A percentile compares a stretch with the other conserved stretches of the same genome.
These are phyloP conservation scores for Scedosporium dehoogii DNA, from an alignment of 2,329 filamentous ascomycete genomes.

Conservation along the genomic window DNA sequence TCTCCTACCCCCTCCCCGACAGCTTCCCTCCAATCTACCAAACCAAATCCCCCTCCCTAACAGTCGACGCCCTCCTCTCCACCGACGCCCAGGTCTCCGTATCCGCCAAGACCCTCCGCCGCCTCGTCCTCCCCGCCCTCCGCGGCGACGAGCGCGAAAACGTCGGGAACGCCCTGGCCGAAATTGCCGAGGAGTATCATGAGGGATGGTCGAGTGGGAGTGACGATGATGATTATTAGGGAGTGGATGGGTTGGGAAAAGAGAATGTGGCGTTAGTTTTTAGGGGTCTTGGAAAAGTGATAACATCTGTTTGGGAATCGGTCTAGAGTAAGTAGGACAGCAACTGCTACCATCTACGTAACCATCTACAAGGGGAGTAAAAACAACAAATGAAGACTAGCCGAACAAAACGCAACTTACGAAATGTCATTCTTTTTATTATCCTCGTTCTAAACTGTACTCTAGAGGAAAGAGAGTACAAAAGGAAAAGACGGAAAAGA, in stretches of 20 bases:
- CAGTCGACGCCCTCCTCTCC: constrained; percentile 52
- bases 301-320: neutral
- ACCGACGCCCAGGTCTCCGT: constrained; percentile 66
- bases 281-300: neutral
- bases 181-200: constrained; percentile 79
- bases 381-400: neutral
- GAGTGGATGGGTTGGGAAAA: neutral
- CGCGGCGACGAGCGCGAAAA: constrained; percentile 71
- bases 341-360: too few relatives aligned
- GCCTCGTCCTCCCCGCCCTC: constrained; percentile 52
- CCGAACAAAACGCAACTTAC: neutral
- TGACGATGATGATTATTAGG: constrained; percentile 51
- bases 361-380: neutral
- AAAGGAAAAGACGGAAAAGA: neutral
- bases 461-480: neutral
- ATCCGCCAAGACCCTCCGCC: constrained; percentile 56
- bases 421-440: neutral
- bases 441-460: neutral
- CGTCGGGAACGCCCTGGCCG: constrained; percentile 70
- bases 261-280: neutral
- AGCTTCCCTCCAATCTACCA: constrained; percentile 74
- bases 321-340: neutral
- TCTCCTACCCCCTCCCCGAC: constrained; percentile 68
- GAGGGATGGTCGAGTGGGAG: constrained; percentile 78
- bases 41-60: constrained; percentile 22